These are phyloP conservation scores for Hymenoscyphus repandus DNA, from an alignment of 2,329 filamentous ascomycete genomes.

Conservation along the genomic window DNA sequence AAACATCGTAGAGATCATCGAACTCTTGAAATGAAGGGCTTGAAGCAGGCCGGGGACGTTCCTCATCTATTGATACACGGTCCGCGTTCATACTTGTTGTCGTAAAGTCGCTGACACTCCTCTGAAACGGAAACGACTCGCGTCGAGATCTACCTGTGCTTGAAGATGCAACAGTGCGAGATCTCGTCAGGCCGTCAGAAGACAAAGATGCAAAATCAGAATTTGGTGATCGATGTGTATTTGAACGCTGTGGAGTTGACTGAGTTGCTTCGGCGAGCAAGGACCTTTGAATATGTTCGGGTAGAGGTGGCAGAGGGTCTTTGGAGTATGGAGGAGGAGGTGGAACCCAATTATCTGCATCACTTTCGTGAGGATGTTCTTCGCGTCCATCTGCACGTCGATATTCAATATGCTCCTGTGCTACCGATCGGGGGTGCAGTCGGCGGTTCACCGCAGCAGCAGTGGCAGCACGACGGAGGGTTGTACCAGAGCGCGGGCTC, in stretches of 20 bases:
- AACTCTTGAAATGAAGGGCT: conserved; percentile 26
- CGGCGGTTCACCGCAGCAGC: conserved; percentile 71
- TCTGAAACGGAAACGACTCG: conserved; percentile 29
- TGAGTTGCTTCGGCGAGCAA: conserved; percentile 28
- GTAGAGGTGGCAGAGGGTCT: conserved; percentile 40
- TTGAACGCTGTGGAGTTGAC: conserved; percentile 23
- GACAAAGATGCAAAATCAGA: conserved; percentile 24
- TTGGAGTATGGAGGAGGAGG: conserved; percentile 76
- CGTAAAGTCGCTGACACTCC: conserved; percentile 36
- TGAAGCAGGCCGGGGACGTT: conserved; percentile 30
- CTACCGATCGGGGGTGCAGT: conserved; percentile 53
- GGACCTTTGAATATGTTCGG: conserved; percentile 32
- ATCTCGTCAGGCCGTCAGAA: conserved; percentile 21
- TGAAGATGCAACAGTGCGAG: conserved; percentile 23
- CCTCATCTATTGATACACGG: conserved; percentile 22
- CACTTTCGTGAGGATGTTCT: conserved; percentile 78
- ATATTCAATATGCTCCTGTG: conserved; percentile 53
- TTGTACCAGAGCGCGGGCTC: conserved; percentile 64
- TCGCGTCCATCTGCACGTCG: conserved; percentile 63
- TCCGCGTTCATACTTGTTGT: conserved; percentile 22
- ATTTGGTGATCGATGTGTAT: conserved; percentile 21
- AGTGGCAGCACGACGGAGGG: conserved; percentile 66
- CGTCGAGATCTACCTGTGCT: conserved; percentile 22
- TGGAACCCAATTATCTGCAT: conserved; percentile 84
- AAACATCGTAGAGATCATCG: conserved; percentile 32